Conservation (phyloP, 2,329 filamentous ascomycete species). For the Nemania serpens region DNA sequence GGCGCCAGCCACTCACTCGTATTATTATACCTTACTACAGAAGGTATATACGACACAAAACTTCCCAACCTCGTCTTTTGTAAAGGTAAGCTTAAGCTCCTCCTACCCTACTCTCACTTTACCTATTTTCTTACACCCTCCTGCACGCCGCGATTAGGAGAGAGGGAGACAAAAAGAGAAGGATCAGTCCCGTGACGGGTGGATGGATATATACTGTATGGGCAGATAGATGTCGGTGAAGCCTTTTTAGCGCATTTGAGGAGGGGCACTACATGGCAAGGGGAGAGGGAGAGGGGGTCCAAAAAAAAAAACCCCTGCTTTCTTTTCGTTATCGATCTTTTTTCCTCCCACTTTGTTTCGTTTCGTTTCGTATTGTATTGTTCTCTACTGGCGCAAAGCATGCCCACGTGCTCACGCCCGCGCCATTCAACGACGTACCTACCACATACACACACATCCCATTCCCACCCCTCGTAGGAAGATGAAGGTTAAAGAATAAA, state of each 20-base stretch:
- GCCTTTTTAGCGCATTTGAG: not conserved
- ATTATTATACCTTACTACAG: not conserved
- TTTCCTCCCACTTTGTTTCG: no score
- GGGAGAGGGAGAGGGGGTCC: no score
- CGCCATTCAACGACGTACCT: not conserved
- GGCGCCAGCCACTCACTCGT: not conserved
- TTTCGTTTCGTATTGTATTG: not conserved
- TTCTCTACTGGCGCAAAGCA: no score
- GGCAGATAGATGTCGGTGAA: not conserved
- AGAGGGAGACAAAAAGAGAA: not conserved
- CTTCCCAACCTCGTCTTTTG: slow-evolving; percentile 5
- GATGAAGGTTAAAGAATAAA: no score
- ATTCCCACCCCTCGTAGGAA: not conserved
- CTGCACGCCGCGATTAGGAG: not conserved
- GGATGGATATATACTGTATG: no score
- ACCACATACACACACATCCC: not conserved
- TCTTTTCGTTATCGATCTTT: no score
- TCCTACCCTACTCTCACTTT: not conserved
- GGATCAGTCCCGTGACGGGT: no score
- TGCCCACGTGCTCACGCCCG: no score
- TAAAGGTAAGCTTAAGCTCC: slow-evolving; percentile 5
- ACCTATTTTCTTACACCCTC: not conserved
- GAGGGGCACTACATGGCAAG: not conserved
- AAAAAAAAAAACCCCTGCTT: no score
- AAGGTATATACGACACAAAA: not conserved